phyloP scores from a whole-genome alignment of 2,329 filamentous ascomycete species.

The Pseudocercospora cruenta region DNA sequence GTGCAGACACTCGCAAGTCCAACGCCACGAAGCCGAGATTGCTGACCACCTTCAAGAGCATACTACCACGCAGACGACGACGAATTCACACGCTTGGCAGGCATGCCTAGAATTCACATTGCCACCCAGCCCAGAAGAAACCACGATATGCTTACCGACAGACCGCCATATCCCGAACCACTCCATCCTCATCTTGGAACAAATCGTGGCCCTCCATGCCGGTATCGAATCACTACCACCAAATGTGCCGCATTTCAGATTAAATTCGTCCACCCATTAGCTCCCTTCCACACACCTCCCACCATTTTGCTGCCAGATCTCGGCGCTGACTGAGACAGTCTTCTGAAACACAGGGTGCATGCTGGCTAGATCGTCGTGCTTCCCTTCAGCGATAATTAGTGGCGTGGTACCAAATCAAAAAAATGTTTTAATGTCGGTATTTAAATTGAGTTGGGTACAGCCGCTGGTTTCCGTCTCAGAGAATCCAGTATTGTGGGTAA shows the following conservation, averaged over 20 bases:
- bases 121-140: background rate
- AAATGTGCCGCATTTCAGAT: conserved; percentile 3
- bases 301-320: background rate
- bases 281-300: background rate
- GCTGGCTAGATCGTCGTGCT: background rate
- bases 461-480: conserved; percentile 7
- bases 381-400: background rate
- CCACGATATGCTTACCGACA: background rate
- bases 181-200: background rate
- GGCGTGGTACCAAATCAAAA: conserved; percentile 5
- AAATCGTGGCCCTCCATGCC: background rate
- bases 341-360: conserved; percentile 1
- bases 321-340: background rate
- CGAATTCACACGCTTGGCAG: background rate
- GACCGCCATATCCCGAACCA: background rate
- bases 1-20: too few relatives aligned
- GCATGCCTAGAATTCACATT: background rate
- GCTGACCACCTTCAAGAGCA: background rate
- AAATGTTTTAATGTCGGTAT: background rate
- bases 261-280: conserved; percentile 9
- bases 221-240: background rate
- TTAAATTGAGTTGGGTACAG: conserved; percentile 7
- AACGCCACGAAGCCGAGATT: background rate
- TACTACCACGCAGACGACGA: background rate
- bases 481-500: background rate